Evolutionary conservation across 371 early-diverging fungal genomes (phyloP), one percentile per base, ranked within the genome.

Genomic region (Chytridium lagenaria): DNA sequence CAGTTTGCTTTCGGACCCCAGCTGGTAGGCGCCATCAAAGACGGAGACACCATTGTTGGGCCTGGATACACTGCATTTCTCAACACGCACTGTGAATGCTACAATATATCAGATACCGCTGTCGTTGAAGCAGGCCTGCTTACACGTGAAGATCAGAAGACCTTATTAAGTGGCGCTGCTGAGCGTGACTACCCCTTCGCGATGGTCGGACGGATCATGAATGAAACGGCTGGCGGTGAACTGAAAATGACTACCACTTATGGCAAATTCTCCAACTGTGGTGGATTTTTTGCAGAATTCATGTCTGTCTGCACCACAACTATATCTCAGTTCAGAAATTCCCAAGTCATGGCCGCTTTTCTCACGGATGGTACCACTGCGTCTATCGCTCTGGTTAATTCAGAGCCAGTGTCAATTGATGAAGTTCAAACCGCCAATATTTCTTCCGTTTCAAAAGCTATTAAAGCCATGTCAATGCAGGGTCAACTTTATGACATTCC

Each of bases 331-430:
- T 40, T 55, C 28, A 3, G 51, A 15, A 31, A 63, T 28, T 59
- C 70, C 0, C 23, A 67, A 7, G 70, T 73, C 3, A 1, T 61
- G 19, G 26, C 50, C 16, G 30, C 66, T n/a, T 75, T 73, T 38
- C 59, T 76, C 37, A 79, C 79, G 16, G 79, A 79, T 66, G 79
- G 79, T 7, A 79, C 76, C 10, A 73, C 79, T 0, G 79, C 79
- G 0, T 73, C 74, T 15, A 76, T 79, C 69, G 76, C 79, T 12
- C 59, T 73, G n/a, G 66, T 66, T 3, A 36, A 66, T 15, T 28
- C 40, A 2, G 49, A 66, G 51, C 3, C 23, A 3, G 26, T 66
- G 19, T n/a, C 10, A 15, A n/a, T 40, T 28, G 28, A 28, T 2
- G 30, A 15, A 3, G 30, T 66, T 30, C 66, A 71, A 65, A 40